These are phyloP conservation scores for Lepiota brunneoincarnata DNA, from an alignment of 768 basidiomycete species.

Conservation along the genomic window DNA sequence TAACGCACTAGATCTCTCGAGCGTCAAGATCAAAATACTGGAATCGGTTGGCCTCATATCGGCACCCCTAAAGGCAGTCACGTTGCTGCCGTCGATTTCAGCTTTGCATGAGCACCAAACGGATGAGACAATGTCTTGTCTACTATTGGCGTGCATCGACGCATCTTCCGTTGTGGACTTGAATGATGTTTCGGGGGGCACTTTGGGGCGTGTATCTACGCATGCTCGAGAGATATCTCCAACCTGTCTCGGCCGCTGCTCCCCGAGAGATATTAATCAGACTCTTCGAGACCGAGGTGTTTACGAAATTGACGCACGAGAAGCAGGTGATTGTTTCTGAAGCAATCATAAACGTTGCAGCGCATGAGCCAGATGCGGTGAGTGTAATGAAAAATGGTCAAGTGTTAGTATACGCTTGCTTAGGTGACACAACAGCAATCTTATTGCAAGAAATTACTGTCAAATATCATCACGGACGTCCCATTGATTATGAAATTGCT, in stretches of 20 bases:
- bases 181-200: slow-evolving; percentile 35
- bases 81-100: slow-evolving; percentile 59
- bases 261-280: slow-evolving; percentile 39
- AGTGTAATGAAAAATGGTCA: slow-evolving; percentile 21
- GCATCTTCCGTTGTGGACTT: slow-evolving; percentile 39
- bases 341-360: slow-evolving; percentile 52
- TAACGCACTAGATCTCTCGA: slow-evolving; percentile 47
- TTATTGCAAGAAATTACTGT: slow-evolving; percentile 48
- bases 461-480: slow-evolving; percentile 46
- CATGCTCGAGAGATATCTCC: slow-evolving; percentile 42
- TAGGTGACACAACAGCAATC: slow-evolving; percentile 32
- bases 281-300: slow-evolving; percentile 54
- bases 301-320: slow-evolving; percentile 46
- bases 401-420: not conserved
- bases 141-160: slow-evolving; percentile 52
- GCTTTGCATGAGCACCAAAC: slow-evolving; percentile 25
- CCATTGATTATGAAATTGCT: slow-evolving; percentile 54
- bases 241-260: slow-evolving; percentile 40
- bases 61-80: slow-evolving; percentile 44
- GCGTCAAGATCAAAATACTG: slow-evolving; percentile 55
- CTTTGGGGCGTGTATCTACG: slow-evolving; percentile 53
- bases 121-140: slow-evolving; percentile 32
- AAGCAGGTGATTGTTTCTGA: slow-evolving; percentile 55
- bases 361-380: slow-evolving; percentile 47
- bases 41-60: slow-evolving; percentile 41